Conservation (phyloP, 768 basidiomycete species). For the Naganishia randhawae region DNA sequence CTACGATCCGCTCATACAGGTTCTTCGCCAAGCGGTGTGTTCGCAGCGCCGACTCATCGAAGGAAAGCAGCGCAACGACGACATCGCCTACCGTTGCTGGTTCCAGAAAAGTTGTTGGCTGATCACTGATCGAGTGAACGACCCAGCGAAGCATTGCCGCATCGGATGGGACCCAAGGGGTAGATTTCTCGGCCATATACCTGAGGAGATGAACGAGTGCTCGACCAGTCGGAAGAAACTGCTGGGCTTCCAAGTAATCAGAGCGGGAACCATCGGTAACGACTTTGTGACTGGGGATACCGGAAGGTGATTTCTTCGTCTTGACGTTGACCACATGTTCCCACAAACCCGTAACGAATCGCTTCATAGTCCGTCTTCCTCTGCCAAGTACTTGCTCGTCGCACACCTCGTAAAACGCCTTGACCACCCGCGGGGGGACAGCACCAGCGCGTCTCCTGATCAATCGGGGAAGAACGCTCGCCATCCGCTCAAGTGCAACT, state of each 20-base stretch:
- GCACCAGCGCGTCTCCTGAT: not conserved
- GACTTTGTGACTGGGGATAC: not conserved
- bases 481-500: not conserved
- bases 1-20: slow-evolving; percentile 10
- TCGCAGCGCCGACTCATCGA: not conserved
- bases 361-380: not conserved
- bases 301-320: not conserved
- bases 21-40: not conserved
- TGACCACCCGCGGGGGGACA: not conserved
- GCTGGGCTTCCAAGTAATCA: not conserved
- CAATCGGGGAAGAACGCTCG: not conserved
- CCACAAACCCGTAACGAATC: slow-evolving; percentile 5
- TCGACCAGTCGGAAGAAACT: slow-evolving; percentile 8
- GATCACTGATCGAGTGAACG: not conserved
- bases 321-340: not conserved
- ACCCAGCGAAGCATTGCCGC: slow-evolving; percentile 5
- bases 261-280: not conserved
- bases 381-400: not conserved
- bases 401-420: slow-evolving; percentile 8
- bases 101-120: not conserved
- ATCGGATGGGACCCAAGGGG: not conserved
- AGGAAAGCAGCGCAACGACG: not conserved
- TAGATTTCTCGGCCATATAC: not conserved
- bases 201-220: slow-evolving; percentile 6
- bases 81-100: not conserved